phyloP scores from a whole-genome alignment of 2,329 filamentous ascomycete genomes.

The Macroventuria anomochaeta region DNA sequence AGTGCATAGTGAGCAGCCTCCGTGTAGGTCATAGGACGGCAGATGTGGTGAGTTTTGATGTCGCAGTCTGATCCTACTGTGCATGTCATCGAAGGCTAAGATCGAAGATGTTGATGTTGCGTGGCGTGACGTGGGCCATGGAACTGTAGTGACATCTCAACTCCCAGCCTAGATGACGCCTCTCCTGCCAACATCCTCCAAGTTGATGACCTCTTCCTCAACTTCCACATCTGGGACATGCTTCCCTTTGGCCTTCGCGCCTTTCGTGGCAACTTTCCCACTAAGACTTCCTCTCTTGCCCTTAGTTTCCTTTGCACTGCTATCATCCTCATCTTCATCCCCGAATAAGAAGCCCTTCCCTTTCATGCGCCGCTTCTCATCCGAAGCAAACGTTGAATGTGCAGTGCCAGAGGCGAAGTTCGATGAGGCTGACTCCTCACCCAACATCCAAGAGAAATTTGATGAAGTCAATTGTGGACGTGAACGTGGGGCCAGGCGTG shows the following conservation, averaged over 20 bases:
- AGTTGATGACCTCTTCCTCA: slow-evolving; percentile 48
- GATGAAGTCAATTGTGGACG: slow-evolving; percentile 74
- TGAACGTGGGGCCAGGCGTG: slow-evolving; percentile 51
- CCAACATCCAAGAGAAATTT: slow-evolving; percentile 80
- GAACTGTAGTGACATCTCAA: background rate
- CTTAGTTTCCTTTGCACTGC: slow-evolving; percentile 24
- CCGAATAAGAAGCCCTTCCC: slow-evolving; percentile 51
- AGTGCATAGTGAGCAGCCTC: slow-evolving; percentile 17
- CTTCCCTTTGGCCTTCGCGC: slow-evolving; percentile 30
- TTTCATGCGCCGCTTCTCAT: slow-evolving; percentile 46
- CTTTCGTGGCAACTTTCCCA: slow-evolving; percentile 25
- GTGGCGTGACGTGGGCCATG: slow-evolving; percentile 1
- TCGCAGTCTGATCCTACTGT: background rate
- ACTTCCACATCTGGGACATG: slow-evolving; percentile 35
- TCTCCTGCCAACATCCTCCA: slow-evolving; percentile 44
- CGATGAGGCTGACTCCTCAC: slow-evolving; percentile 43
- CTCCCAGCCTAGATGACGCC: slow-evolving; percentile 32
- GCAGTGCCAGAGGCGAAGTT: slow-evolving; percentile 45
- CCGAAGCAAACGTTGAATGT: slow-evolving; percentile 44
- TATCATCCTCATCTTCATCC: slow-evolving; percentile 48
- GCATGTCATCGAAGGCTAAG: background rate
- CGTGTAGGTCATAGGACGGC: slow-evolving; percentile 9
- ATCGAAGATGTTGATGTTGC: background rate
- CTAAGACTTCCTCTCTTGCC: slow-evolving; percentile 30
- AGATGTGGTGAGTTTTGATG: background rate